These are phyloP conservation scores for Decorospora gaudefroyi DNA, from an alignment of 2,329 filamentous ascomycete genomes.

Conservation along the genomic window DNA sequence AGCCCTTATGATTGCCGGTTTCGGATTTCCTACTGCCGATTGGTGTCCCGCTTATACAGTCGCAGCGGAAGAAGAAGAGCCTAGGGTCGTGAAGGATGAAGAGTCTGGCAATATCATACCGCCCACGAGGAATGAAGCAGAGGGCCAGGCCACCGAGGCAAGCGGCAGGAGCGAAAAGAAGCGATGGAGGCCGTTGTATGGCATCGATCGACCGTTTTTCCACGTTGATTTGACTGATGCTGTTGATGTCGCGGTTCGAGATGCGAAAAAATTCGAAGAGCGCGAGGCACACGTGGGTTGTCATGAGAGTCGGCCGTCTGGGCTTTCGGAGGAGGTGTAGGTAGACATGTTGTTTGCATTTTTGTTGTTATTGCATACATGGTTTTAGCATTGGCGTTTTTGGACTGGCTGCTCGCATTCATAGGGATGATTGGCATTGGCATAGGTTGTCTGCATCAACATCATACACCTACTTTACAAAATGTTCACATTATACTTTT, in stretches of 20 bases:
- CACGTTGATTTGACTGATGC: constrained; percentile 39
- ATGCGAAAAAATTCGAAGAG: constrained; percentile 27
- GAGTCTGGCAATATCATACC: constrained; percentile 10
- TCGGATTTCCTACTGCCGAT: constrained; percentile 51
- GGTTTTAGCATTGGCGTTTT: too few relatives aligned
- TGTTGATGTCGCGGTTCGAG: constrained; percentile 33
- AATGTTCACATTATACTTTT: too few relatives aligned
- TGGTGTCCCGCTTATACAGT: constrained; percentile 37
- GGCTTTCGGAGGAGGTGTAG: too few relatives aligned
- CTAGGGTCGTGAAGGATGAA: constrained; percentile 18
- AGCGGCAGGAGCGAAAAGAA: background rate
- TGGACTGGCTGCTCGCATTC: too few relatives aligned
- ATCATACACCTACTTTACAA: too few relatives aligned
- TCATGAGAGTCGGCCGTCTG: too few relatives aligned
- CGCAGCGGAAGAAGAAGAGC: constrained; percentile 25
- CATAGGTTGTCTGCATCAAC: too few relatives aligned
- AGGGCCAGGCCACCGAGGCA: background rate
- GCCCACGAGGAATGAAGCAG: background rate
- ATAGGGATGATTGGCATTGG: too few relatives aligned
- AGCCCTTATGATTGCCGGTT: constrained; percentile 60
- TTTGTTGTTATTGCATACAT: too few relatives aligned
- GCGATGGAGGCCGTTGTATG: constrained; percentile 19
- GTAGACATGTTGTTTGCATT: too few relatives aligned
- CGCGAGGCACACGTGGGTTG: constrained; percentile 2
- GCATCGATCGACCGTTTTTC: constrained; percentile 36